These are phyloP conservation scores for Trypanosomatidae sp. DNA, from an alignment of 208 protist genomes.

Conservation along the genomic window DNA sequence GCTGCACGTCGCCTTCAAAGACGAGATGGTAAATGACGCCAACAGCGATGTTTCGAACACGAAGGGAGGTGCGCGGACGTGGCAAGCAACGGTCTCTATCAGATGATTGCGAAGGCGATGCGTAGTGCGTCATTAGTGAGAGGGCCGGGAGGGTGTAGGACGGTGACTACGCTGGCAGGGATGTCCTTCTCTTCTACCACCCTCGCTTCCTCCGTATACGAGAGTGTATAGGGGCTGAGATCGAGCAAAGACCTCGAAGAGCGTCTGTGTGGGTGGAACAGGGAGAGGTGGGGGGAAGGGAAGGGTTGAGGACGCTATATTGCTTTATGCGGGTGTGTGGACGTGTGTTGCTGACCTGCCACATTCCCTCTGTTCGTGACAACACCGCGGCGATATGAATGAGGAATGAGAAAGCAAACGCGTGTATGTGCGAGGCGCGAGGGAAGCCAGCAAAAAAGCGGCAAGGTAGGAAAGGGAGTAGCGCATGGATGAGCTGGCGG, in stretches of 20 bases:
- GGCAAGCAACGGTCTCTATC: not conserved
- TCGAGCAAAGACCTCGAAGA: not conserved
- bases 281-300: not conserved
- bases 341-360: not conserved
- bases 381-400: not conserved
- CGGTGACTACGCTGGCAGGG: not conserved
- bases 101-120: not conserved
- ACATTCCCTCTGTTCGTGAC: not conserved
- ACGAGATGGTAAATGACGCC: constrained; percentile 65
- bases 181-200: not conserved
- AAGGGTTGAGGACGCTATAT: not conserved
- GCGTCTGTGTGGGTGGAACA: not conserved
- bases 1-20: constrained; percentile 51
- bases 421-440: not conserved
- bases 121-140: not conserved
- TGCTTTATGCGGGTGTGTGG: not conserved
- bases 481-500: not conserved
- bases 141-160: not conserved
- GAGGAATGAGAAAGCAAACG: not conserved
- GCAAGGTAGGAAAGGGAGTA: not conserved
- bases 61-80: constrained; percentile 29
- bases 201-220: not conserved
- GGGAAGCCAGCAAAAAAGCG: not conserved
- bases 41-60: constrained; percentile 40
- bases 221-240: not conserved